A percentile compares a stretch with the other conserved stretches of the same genome.
phyloP scores from a whole-genome alignment of 1,139 yeast genomes.

The Candida buenavistaensis region DNA sequence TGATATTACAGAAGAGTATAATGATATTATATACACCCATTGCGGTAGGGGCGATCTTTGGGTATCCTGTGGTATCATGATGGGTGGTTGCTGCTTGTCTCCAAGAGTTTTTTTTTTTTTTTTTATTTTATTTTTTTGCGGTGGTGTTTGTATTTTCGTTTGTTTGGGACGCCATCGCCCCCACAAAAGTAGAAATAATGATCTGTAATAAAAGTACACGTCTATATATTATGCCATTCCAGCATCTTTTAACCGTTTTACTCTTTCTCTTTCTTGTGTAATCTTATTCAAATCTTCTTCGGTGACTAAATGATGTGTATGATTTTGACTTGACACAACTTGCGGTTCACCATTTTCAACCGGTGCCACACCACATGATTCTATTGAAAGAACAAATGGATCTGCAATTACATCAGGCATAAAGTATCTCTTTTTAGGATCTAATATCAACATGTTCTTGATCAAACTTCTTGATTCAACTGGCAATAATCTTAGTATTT shows the following conservation, averaged over 20 bases:
- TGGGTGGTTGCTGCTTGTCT: not conserved
- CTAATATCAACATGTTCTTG: constrained; percentile 34
- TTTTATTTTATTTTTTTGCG: too few species aligned
- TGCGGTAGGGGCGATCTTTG: constrained; percentile 21
- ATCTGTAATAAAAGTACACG: too few species aligned
- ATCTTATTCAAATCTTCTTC: constrained; percentile 53
- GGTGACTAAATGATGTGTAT: constrained; percentile 56
- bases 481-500: constrained; percentile 41
- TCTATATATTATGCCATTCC: constrained; percentile 12
- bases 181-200: not conserved
- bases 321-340: constrained; percentile 24
- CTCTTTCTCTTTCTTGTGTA: constrained; percentile 37
- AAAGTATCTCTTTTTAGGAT: constrained; percentile 27
- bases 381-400: constrained; percentile 29
- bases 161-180: not conserved
- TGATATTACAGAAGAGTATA: constrained; percentile 35
- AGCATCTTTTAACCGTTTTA: constrained; percentile 19
- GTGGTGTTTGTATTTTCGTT: not conserved
- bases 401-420: constrained; percentile 33
- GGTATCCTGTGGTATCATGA: constrained; percentile 5
- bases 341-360: not conserved
- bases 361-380: constrained; percentile 24
- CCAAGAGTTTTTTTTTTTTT: too few species aligned
- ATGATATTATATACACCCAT: constrained; percentile 35
- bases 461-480: constrained; percentile 30